phyloP scores from a whole-genome alignment of 768 basidiomycete species.

The Termitomyces titanicus region DNA sequence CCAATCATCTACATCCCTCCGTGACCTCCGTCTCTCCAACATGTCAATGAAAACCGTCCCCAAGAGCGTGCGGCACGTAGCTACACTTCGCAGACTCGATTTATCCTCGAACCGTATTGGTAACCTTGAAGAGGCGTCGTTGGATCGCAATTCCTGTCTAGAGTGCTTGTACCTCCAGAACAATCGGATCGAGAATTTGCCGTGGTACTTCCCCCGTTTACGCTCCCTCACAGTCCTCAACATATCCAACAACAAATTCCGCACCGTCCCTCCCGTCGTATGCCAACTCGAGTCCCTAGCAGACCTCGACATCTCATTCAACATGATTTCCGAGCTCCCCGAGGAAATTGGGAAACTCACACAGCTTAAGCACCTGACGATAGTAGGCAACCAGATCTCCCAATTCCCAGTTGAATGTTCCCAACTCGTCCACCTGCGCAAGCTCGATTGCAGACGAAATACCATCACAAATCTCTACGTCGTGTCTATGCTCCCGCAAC shows the following conservation, averaged over 20 bases:
- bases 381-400: constrained; percentile 84
- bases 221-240: constrained; percentile 73
- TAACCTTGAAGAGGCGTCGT: constrained; percentile 81
- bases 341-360: constrained; percentile 70
- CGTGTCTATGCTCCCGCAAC: constrained; percentile 63
- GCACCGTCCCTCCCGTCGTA: constrained; percentile 67
- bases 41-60: constrained; percentile 97
- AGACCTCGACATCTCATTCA: constrained; percentile 94
- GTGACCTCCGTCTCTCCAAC: constrained; percentile 81
- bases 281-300: constrained; percentile 67
- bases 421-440: constrained; percentile 54
- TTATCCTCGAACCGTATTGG: constrained; percentile 89
- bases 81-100: constrained; percentile 75
- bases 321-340: constrained; percentile 79
- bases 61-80: constrained; percentile 71
- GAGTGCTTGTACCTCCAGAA: constrained; percentile 76
- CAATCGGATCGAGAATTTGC: constrained; percentile 85
- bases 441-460: constrained; percentile 87
- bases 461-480: constrained; percentile 70
- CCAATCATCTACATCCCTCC: constrained; percentile 77
- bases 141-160: constrained; percentile 74
- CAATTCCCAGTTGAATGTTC: constrained; percentile 62
- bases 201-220: constrained; percentile 80
- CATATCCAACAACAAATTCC: constrained; percentile 95
- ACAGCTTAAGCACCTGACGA: constrained; percentile 65